phyloP scores from a whole-genome alignment of 495 filamentous ascomycete species.

The Tuber umbilicatum region DNA sequence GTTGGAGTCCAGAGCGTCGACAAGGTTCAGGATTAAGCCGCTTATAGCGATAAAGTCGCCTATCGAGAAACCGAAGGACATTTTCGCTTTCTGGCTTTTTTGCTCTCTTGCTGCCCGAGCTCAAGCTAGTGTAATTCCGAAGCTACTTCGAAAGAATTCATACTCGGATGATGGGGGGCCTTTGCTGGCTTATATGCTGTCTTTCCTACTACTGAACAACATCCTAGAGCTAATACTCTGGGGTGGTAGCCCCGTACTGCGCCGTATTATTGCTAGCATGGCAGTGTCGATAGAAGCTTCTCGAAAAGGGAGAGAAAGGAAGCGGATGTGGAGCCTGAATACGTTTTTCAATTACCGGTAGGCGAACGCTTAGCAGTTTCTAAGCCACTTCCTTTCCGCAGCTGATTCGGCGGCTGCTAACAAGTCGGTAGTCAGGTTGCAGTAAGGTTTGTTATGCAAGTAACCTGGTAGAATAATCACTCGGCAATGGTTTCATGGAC shows the following conservation, averaged over 20 bases:
- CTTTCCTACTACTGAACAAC: neutral
- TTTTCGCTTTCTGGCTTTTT: neutral
- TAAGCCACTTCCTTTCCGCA: neutral
- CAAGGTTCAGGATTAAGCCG: neutral
- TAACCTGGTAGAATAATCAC: neutral
- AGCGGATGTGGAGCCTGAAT: no score
- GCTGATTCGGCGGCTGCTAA: neutral
- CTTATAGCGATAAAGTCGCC: conserved; percentile 10
- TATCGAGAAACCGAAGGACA: conserved; percentile 6
- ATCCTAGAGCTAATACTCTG: neutral
- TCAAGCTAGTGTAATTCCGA: neutral
- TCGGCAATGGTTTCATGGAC: neutral
- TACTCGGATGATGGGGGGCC: neutral
- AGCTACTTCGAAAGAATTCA: neutral
- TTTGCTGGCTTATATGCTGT: neutral
- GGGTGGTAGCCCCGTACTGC: neutral
- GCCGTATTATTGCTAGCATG: neutral
- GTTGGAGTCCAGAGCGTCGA: neutral
- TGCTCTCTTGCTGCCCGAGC: neutral
- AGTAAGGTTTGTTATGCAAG: neutral
- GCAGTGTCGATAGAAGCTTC: neutral
- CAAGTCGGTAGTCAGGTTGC: neutral
- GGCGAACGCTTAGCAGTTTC: no score
- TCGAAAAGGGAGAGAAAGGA: neutral
- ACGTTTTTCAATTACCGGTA: no score